These are phyloP conservation scores for Geranomyces michiganensis DNA, from an alignment of 192 early-diverging fungal species.

Conservation along the genomic window DNA sequence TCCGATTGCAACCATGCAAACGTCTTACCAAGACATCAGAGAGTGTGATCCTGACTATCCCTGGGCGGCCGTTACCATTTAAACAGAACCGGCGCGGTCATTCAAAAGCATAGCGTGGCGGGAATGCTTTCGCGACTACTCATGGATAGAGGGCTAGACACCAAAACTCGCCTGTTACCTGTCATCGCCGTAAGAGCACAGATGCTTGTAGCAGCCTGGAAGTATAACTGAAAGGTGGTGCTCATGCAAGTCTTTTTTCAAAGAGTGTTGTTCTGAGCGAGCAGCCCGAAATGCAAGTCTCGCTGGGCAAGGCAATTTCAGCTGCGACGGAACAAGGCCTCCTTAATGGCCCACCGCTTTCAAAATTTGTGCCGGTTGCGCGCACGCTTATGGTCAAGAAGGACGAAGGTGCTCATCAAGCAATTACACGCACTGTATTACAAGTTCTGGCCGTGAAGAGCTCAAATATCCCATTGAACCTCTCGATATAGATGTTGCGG, in stretches of 20 bases:
- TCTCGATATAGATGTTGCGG: conserved; percentile 27
- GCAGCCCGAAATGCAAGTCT: conserved; percentile 32
- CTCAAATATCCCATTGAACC: not conserved
- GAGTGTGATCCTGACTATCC: too few species aligned
- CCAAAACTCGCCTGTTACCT: conserved; percentile 36
- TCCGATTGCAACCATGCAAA: too few species aligned
- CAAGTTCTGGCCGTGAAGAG: too few species aligned
- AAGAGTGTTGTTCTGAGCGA: conserved; percentile 34
- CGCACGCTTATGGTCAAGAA: conserved; percentile 40
- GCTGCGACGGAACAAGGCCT: conserved; percentile 36
- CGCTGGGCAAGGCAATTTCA: conserved; percentile 21
- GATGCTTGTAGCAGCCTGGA: not conserved
- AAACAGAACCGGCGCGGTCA: conserved; percentile 37
- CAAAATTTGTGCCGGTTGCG: conserved; percentile 31
- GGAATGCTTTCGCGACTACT: conserved; percentile 30
- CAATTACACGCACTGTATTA: not conserved
- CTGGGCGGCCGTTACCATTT: too few species aligned
- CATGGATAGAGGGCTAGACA: conserved; percentile 35
- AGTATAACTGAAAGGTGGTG: too few species aligned
- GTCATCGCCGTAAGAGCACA: conserved; percentile 31
- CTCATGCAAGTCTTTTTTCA: not conserved
- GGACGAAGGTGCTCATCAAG: conserved; percentile 30
- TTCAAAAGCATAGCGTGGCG: conserved; percentile 49
- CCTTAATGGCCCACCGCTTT: conserved; percentile 24
- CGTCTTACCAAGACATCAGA: too few species aligned